Base-by-base conservation (phyloP, 768 basidiomycete species). In the Suillus ampliporus region DNA sequence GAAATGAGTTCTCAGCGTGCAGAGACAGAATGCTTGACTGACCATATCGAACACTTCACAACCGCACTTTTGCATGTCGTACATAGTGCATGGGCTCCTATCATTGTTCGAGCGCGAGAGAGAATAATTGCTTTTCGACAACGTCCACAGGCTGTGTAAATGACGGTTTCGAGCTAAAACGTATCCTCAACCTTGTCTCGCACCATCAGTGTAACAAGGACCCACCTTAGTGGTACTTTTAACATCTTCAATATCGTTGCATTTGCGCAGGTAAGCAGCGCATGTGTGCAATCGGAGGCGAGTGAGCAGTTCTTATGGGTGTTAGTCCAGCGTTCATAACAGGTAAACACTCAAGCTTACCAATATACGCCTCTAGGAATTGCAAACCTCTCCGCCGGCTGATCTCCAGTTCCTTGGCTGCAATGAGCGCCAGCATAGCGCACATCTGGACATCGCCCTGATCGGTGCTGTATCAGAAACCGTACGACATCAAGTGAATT, bases 381-480 rank as follows among this genome's bases (percentile, higher is more conserved):
- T 82, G 80, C 21, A 78, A 69, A 28, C 77, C 76, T 50, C 88
- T 78, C 51, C 68, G 70, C 23, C 73, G 71, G 1, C 78, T 72
- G n/a, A 91, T 71, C 41, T 69, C 66, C 47, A 95, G 76, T 69
- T 92, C 89, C 48, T 79, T 68, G 0, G 82, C 78, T 8, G 87
- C 90, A 21, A 94, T 76, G 1, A 91, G 69, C 4, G 85, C 80
- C 17, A 94, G 70, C 81, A 91, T 85, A 1, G 90, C 86, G 73
- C 91, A 93, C 81, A 87, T 90, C 69, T 93, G 92, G 1, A 92
- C 78, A 68, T 94, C 89, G 15, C 92, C 92, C 89, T 93, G 62
- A 8, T 52, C 28, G 17, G n/a, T 63, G 46, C 23, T 19, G 43
- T 15, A 23, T 59, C 50, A 60, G 67, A 51, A 31, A 65, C 37